Percentiles rank a stretch among this genome's conserved stretches.
Evolutionary conservation across 2,329 filamentous ascomycete genomes (phyloP).

Genomic region (Fusarium agapanthi): DNA sequence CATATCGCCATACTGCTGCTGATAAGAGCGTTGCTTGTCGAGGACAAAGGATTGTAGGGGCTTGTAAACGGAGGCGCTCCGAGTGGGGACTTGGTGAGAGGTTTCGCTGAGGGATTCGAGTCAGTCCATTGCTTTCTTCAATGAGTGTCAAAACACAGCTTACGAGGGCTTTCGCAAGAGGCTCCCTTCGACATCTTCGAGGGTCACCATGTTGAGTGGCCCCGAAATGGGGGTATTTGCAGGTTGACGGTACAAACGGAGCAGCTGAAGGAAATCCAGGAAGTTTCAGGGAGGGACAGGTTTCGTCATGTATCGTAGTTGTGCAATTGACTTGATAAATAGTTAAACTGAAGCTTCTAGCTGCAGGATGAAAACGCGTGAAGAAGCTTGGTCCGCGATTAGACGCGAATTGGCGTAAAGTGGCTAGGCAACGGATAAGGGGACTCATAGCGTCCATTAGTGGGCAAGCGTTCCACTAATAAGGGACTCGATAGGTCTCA

Average conservation of each 20-base stretch:
- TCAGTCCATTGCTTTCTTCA: background rate
- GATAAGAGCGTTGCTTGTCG: conserved; percentile 76
- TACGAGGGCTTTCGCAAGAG: conserved; percentile 48
- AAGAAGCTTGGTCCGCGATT: conserved; percentile 29
- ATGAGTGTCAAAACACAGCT: conserved; percentile 8
- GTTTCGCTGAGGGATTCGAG: conserved; percentile 41
- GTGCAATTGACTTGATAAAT: background rate
- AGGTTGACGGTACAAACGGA: background rate
- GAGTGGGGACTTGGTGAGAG: conserved; percentile 55
- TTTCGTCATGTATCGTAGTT: background rate
- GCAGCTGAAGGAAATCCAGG: background rate
- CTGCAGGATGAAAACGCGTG: conserved; percentile 29
- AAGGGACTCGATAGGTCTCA: background rate
- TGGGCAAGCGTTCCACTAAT: background rate
- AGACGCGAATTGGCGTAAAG: conserved; percentile 42
- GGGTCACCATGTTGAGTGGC: conserved; percentile 45
- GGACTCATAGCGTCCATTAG: background rate
- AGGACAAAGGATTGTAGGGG: conserved; percentile 80
- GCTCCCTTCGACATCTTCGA: conserved; percentile 46
- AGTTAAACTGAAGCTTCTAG: conserved; percentile 1
- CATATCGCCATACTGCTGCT: conserved; percentile 97
- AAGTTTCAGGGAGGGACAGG: background rate
- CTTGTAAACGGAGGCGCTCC: conserved; percentile 70
- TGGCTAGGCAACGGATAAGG: conserved; percentile 34
- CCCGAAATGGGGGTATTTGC: background rate